Evolutionary conservation across 2,329 filamentous ascomycete genomes (phyloP).

Genomic region (Verticillium nonalfalfae): DNA sequence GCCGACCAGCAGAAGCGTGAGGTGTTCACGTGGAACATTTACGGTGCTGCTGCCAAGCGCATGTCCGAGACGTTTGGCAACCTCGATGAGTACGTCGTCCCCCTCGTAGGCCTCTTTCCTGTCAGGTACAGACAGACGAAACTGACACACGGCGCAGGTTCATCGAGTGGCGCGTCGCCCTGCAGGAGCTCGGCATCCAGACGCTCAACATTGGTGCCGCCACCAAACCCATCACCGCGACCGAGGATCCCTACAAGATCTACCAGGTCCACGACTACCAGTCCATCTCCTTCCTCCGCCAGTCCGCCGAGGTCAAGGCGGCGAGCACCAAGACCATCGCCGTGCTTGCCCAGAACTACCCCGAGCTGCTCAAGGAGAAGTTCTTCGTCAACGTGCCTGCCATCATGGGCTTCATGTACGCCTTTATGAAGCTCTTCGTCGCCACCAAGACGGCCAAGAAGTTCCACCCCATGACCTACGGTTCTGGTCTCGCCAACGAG

Average conservation of each 20-base stretch:
- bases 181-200: slow-evolving; percentile 81
- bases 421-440: slow-evolving; percentile 68
- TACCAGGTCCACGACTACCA: slow-evolving; percentile 93
- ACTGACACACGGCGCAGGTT: slow-evolving; percentile 52
- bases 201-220: slow-evolving; percentile 67
- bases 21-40: slow-evolving; percentile 88
- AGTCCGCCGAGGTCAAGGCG: slow-evolving; percentile 66
- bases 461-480: slow-evolving; percentile 72
- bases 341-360: slow-evolving; percentile 76
- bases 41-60: slow-evolving; percentile 77
- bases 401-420: slow-evolving; percentile 85
- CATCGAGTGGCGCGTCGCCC: slow-evolving; percentile 78
- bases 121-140: too few relatives aligned
- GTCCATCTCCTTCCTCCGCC: slow-evolving; percentile 78
- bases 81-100: slow-evolving; percentile 63
- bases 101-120: not conserved
- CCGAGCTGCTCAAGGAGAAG: slow-evolving; percentile 77
- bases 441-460: slow-evolving; percentile 70
- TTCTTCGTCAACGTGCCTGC: slow-evolving; percentile 93
- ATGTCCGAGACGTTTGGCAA: slow-evolving; percentile 80
- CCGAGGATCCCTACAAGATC: slow-evolving; percentile 81
- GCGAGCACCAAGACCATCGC: slow-evolving; percentile 66
- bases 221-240: slow-evolving; percentile 64
- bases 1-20: slow-evolving; percentile 39
- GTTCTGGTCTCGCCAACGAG: slow-evolving; percentile 59